phyloP scores from a whole-genome alignment of 352 stramenopile genomes.

The Phytophthora crassamura region DNA sequence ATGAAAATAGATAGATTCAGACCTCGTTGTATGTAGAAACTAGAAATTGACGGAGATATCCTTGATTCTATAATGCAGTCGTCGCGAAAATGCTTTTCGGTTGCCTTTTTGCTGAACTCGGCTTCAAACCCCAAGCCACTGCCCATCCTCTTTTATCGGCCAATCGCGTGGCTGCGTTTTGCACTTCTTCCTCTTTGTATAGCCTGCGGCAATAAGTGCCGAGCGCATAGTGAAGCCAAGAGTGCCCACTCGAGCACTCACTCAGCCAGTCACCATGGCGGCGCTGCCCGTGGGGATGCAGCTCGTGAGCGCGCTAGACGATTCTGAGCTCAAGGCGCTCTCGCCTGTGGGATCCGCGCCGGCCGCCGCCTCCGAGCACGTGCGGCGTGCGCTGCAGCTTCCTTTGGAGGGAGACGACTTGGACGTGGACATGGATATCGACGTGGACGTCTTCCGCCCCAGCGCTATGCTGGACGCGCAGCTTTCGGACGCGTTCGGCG shows the following conservation, averaged over 20 bases:
- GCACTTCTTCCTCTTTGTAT: slow-evolving; percentile 24
- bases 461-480: slow-evolving; percentile 65
- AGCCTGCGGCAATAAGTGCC: slow-evolving; percentile 2
- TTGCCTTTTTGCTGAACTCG: too few species aligned
- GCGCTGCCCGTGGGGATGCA: slow-evolving; percentile 43
- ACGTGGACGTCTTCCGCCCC: slow-evolving; percentile 67
- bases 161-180: not conserved
- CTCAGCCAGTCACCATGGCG: slow-evolving; percentile 26
- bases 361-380: slow-evolving; percentile 16
- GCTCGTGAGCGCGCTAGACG: slow-evolving; percentile 48
- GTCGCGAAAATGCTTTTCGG: too few species aligned
- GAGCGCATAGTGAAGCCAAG: slow-evolving; percentile 16
- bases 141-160: slow-evolving; percentile 7
- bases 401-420: slow-evolving; percentile 23
- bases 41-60: too few species aligned
- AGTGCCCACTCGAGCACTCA: slow-evolving; percentile 12
- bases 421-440: slow-evolving; percentile 70
- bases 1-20: too few species aligned
- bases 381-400: slow-evolving; percentile 25
- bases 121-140: too few species aligned
- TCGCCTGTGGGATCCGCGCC: slow-evolving; percentile 3
- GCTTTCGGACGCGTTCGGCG: slow-evolving; percentile 57
- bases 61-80: too few species aligned
- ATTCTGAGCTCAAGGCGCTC: slow-evolving; percentile 23
- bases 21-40: too few species aligned